Evolutionary conservation across 345 rosid genomes (phyloP), one percentile per base, ranked within the genome.

Genomic region (Geranium rotundifolium): DNA sequence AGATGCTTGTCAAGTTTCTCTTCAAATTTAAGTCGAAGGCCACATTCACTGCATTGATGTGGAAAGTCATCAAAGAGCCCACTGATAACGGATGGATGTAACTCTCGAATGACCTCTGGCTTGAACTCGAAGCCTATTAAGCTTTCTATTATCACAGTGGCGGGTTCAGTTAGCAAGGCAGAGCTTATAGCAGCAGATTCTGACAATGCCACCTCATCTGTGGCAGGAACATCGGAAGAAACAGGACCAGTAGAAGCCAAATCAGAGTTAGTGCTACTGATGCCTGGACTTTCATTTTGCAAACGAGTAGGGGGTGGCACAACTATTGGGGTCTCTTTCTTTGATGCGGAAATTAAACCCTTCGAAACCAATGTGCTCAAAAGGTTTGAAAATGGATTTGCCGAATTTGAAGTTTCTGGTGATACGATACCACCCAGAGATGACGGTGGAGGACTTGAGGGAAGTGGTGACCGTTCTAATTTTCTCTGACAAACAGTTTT

Each of bases 331-430:
- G 52, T 2, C 52, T 46, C 85, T 0, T 75, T 65, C 76, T 84
- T 85, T 18, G 91, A 81, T 63, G 90, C 82, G 66, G 91, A 85
- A 77, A 93, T 92, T 79, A 90, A 69, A 65, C 99, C 97, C 81
- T 86, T 90, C 17, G 95, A 82, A 73, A 86, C 90, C 69, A 93
- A 82, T n/a, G 97, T 77, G 84, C 90, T 85, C 79, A 93, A 79
- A 72, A 93, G 95, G 68, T 66, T 77, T 10, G 96, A 83, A 63
- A 93, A 66, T 54, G 96, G 97, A 75, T 78, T 83, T 18, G 79
- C 30, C 73, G 74, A 69, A 74, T 82, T 80, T 31, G 87, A 65
- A 69, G 80, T 63, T 67, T 77, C 72, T 59, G 63, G 59, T 19
- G 82, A 62, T 64, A 69, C 73, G 71, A 59, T 62, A 15, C 54